A percentile compares a stretch with the other conserved stretches of the same genome.
phyloP scores from a whole-genome alignment of 306 rosid species.

The Notholithocarpus densiflorus region DNA sequence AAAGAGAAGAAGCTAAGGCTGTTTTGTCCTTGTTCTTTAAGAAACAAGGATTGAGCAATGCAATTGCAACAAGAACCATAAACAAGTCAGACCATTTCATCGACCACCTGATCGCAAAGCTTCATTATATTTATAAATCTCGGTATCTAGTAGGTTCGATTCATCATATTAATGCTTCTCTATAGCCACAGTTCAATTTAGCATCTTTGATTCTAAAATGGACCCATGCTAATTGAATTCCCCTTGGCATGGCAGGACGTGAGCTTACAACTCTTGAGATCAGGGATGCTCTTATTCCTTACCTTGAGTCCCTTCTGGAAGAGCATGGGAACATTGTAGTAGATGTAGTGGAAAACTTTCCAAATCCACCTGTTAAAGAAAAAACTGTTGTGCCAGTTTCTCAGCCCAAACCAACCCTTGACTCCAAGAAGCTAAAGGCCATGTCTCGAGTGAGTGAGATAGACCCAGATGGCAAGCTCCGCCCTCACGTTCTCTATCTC shows the following conservation, averaged over 20 bases:
- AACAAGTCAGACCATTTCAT: conserved; percentile 72
- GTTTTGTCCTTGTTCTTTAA: conserved; percentile 75
- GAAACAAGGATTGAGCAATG: conserved; percentile 77
- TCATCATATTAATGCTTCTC: conserved; percentile 31
- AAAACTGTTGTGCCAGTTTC: conserved; percentile 30
- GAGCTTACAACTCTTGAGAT: conserved; percentile 94
- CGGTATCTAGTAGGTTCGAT: conserved; percentile 92
- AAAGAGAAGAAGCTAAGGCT: conserved; percentile 95
- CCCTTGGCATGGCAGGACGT: conserved; percentile 55
- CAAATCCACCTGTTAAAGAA: conserved; percentile 56
- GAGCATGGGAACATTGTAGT: conserved; percentile 55
- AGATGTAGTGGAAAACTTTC: conserved; percentile 67
- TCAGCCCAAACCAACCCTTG: conserved; percentile 32
- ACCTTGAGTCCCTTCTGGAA: conserved; percentile 71
- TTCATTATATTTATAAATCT: conserved; percentile 77
- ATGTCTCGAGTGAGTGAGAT: conserved; percentile 59
- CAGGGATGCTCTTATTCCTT: conserved; percentile 74
- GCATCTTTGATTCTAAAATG: conserved; percentile 6
- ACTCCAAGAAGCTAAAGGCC: conserved; percentile 60
- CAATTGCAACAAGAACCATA: conserved; percentile 70
- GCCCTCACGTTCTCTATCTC: conserved; percentile 74
- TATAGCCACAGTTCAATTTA: background rate
- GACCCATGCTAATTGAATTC: conserved; percentile 18
- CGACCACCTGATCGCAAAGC: conserved; percentile 73
- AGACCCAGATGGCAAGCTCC: conserved; percentile 64